Evolutionary conservation across 1,284 basidiomycete genomes (phyloP).

Genomic region (Cutaneotrichosporon cavernicola): DNA sequence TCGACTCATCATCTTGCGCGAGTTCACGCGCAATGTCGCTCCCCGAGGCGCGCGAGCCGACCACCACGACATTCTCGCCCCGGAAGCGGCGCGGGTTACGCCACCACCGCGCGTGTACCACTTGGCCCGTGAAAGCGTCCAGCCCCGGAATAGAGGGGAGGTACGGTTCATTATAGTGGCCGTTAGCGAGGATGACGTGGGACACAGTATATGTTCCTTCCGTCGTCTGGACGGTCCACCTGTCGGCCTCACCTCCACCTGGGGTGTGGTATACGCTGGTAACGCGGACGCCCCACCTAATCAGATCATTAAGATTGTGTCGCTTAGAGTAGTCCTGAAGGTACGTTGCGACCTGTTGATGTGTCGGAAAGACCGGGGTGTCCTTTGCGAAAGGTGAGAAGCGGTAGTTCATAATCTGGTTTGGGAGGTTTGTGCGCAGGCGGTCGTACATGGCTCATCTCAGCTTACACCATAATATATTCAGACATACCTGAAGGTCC

Average conservation of each 20-base stretch:
- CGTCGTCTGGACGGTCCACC: constrained; percentile 27
- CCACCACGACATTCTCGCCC: constrained; percentile 55
- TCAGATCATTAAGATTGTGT: constrained; percentile 25
- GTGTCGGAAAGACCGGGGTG: constrained; percentile 26
- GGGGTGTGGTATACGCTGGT: constrained; percentile 22
- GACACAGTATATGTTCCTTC: constrained; percentile 34
- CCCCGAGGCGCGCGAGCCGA: constrained; percentile 58
- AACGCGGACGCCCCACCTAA: constrained; percentile 34
- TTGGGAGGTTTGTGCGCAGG: constrained; percentile 46
- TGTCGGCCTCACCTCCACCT: constrained; percentile 8
- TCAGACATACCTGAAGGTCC: constrained; percentile 25
- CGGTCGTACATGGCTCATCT: constrained; percentile 28
- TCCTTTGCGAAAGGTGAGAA: constrained; percentile 24
- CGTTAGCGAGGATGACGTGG: constrained; percentile 48
- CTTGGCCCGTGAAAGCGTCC: constrained; percentile 45
- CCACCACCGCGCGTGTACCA: constrained; percentile 57
- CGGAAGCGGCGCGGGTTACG: constrained; percentile 45
- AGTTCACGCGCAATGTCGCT: constrained; percentile 58
- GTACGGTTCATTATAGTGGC: constrained; percentile 56
- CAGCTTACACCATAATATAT: constrained; percentile 2
- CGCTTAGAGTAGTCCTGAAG: constrained; percentile 23
- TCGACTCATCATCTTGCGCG: constrained; percentile 38
- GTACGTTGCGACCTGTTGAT: constrained; percentile 23
- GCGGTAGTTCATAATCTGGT: constrained; percentile 29
- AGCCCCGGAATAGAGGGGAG: constrained; percentile 54